Conservation (phyloP, 2,329 filamentous ascomycete genomes). For the Fusarium foetens region DNA sequence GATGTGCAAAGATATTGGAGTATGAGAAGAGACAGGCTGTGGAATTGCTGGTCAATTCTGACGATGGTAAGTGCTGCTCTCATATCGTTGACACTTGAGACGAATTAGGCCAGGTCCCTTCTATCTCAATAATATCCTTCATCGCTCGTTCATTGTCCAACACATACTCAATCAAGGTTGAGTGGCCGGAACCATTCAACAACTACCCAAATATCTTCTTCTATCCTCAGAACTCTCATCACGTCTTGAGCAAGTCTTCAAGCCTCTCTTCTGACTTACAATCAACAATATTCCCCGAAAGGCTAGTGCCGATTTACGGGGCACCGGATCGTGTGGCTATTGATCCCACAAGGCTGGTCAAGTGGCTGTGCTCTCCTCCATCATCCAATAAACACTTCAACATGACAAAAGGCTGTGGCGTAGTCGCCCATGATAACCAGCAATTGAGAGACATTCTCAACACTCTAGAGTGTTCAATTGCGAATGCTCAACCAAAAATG, state of each 20-base stretch:
- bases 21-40: conserved; percentile 25
- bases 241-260: not conserved
- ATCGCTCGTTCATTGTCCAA: rapidly evolving
- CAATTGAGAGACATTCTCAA: conserved; percentile 1
- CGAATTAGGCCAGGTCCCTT: not conserved
- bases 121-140: not conserved
- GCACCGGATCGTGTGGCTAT: not conserved
- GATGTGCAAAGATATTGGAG: conserved; percentile 41
- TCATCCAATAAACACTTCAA: not conserved
- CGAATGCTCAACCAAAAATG: conserved; percentile 21
- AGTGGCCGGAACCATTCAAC: not conserved
- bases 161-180: too few species aligned
- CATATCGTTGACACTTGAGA: not conserved
- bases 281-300: conserved; percentile 17
- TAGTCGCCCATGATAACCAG: not conserved
- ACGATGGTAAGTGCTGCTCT: conserved; percentile 14
- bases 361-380: not conserved
- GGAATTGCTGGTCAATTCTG: not conserved
- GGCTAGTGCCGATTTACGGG: conserved; percentile 22
- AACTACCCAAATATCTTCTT: rapidly evolving
- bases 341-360: conserved; percentile 9
- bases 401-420: conserved; percentile 10
- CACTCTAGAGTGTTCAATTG: not conserved
- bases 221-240: too few species aligned
- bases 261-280: conserved; percentile 5